phyloP scores from a whole-genome alignment of 2,329 filamentous ascomycete genomes.

The Rhexocercosporidium sp. region DNA sequence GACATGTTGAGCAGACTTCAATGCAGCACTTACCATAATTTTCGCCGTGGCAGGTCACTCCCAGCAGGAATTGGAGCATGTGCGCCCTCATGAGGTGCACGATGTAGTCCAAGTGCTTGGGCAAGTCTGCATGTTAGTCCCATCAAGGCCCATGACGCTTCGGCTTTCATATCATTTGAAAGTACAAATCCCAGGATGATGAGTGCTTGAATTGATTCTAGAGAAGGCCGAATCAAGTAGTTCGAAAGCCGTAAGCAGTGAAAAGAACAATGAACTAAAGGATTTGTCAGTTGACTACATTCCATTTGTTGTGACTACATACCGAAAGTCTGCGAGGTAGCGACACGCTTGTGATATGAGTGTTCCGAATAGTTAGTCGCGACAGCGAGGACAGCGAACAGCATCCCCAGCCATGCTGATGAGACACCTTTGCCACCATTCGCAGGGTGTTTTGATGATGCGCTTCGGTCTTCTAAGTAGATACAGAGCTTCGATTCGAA shows the following conservation, averaged over 20 bases:
- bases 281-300: neutral
- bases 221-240: slow-evolving; percentile 65
- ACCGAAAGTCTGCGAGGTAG: slow-evolving; percentile 55
- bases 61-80: slow-evolving; percentile 38
- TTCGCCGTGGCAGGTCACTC: slow-evolving; percentile 38
- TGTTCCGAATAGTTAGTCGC: slow-evolving; percentile 71
- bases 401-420: slow-evolving; percentile 68
- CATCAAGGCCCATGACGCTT: slow-evolving; percentile 69
- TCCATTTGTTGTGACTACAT: slow-evolving; percentile 20
- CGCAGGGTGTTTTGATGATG: slow-evolving; percentile 46
- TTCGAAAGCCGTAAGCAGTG: slow-evolving; percentile 69
- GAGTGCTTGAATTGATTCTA: slow-evolving; percentile 69
- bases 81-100: slow-evolving; percentile 37
- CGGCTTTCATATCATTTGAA: slow-evolving; percentile 72
- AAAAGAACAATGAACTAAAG: slow-evolving; percentile 53
- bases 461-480: slow-evolving; percentile 65
- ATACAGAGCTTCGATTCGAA: slow-evolving; percentile 68
- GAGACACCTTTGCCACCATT: slow-evolving; percentile 50
- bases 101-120: slow-evolving; percentile 66
- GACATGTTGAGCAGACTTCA: slow-evolving; percentile 8
- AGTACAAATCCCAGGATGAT: slow-evolving; percentile 67
- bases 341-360: slow-evolving; percentile 51
- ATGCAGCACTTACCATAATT: slow-evolving; percentile 37
- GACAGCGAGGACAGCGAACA: slow-evolving; percentile 68
- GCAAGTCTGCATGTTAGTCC: slow-evolving; percentile 69